Base-by-base conservation (phyloP, 2,329 filamentous ascomycete genomes). In the Claviceps quebecensis region DNA sequence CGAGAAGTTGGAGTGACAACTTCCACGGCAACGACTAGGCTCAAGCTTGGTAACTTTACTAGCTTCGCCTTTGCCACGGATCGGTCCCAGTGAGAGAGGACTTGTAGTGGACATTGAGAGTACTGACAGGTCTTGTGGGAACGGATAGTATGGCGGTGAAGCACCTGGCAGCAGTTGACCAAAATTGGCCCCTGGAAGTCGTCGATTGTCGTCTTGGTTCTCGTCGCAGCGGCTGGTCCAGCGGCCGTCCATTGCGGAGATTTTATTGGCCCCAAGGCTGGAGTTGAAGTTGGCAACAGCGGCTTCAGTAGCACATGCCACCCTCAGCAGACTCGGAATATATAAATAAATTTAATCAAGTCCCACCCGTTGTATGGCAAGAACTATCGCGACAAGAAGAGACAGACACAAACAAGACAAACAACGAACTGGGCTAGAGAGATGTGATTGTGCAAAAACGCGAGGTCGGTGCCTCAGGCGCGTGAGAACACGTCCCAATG, bases 1-100 rank as follows among this genome's bases (percentile, higher is more conserved):
- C 2, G 55, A 50, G 51, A 67, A 56, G n/a, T 61, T 54, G 11
- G 59, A 53, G 52, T 60, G 60, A 37, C 62, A 64, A 52, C 50
- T 52, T 47, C n/a, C 51, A 44, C 53, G 54, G 4, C 54, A 54
- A 48, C 47, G 29, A 19, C 37, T 61, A 48, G 58, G 53, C 46
- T 56, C 55, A 43, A 66, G 60, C 60, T 74, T 75, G 49, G 66
- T 67, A 58, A 74, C 70, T 61, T 72, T 73, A 63, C 60, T 68
- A 38, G 65, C 65, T 50, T 68, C 68, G 56, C 60, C 67, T 51
- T 29, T 68, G 68, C 53, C 59, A 55, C 47, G 26, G 5, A 23
- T n/a, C n/a, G 16, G 41, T 17, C 47, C 43, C 37, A 52, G 16
- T 50, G 44, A 16, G 3, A 34, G 29, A 45, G n/a, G 16, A 26